phyloP scores from a whole-genome alignment of 169 alveolate species.

The Plasmodium inui region DNA sequence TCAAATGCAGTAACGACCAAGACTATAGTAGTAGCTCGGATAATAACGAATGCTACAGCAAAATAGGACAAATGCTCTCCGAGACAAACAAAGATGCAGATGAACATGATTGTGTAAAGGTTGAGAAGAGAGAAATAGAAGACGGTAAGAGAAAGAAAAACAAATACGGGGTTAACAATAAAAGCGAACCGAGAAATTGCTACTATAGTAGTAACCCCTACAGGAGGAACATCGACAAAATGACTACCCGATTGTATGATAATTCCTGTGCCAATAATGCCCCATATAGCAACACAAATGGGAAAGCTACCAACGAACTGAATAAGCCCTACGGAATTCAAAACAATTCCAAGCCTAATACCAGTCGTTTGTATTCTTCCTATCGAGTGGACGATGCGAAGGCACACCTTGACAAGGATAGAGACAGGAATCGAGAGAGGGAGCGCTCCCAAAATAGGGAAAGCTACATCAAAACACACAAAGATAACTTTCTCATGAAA shows the following conservation, averaged over 20 bases:
- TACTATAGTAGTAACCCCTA: constrained; percentile 28
- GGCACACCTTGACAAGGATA: background rate
- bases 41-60: constrained; percentile 3
- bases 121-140: constrained; percentile 46
- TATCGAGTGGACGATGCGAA: background rate
- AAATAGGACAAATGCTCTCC: constrained; percentile 17
- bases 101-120: constrained; percentile 24
- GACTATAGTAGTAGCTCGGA: constrained; percentile 27
- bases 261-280: background rate
- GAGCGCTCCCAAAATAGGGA: background rate
- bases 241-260: background rate
- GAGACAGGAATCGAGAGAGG: background rate
- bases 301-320: background rate
- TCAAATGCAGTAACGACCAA: background rate
- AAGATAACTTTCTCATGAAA: background rate
- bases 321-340: background rate
- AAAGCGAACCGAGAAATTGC: background rate
- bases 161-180: background rate
- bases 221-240: background rate
- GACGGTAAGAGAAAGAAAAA: constrained; percentile 22
- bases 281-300: background rate
- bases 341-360: background rate
- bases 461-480: background rate
- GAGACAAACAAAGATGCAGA: background rate
- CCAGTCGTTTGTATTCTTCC: background rate